Percentiles rank a stretch among this genome's conserved stretches.
phyloP scores from a whole-genome alignment of 1,139 yeast species.

The Oligophagozyma castellii region DNA sequence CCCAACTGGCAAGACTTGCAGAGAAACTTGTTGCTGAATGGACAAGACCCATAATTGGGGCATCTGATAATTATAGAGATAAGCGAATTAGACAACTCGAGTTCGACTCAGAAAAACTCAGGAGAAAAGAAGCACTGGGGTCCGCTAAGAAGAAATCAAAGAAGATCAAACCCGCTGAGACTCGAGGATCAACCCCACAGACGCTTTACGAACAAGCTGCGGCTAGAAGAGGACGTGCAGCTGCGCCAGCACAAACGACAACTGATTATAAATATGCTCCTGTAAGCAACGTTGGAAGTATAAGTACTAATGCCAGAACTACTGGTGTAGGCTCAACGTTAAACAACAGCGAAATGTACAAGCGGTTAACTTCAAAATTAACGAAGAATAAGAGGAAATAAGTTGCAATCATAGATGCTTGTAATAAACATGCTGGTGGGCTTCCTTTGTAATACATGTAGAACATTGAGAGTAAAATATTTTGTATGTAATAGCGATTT shows the following conservation, averaged over 20 bases:
- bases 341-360: slow-evolving; percentile 62
- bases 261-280: slow-evolving; percentile 90
- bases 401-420: too few species aligned
- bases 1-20: slow-evolving; percentile 71
- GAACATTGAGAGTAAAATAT: too few species aligned
- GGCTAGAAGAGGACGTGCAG: slow-evolving; percentile 86
- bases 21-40: slow-evolving; percentile 89
- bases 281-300: slow-evolving; percentile 38
- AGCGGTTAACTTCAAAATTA: slow-evolving; percentile 36
- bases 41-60: slow-evolving; percentile 96
- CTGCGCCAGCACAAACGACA: slow-evolving; percentile 81
- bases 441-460: too few species aligned
- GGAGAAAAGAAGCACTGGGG: slow-evolving; percentile 29
- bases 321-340: slow-evolving; percentile 40
- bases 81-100: slow-evolving; percentile 58
- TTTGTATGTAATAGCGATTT: too few species aligned
- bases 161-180: slow-evolving; percentile 22
- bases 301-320: slow-evolving; percentile 23
- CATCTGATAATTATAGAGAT: slow-evolving; percentile 89
- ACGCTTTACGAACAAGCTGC: slow-evolving; percentile 75
- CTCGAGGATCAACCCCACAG: slow-evolving; percentile 15
- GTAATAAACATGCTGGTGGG: too few species aligned
- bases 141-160: slow-evolving; percentile 21
- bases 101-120: slow-evolving; percentile 48
- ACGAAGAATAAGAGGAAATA: slow-evolving; percentile 13